Evolutionary conservation across 768 basidiomycete genomes (phyloP), one percentile per base, ranked within the genome.

Genomic region (Mycena galericulata): DNA sequence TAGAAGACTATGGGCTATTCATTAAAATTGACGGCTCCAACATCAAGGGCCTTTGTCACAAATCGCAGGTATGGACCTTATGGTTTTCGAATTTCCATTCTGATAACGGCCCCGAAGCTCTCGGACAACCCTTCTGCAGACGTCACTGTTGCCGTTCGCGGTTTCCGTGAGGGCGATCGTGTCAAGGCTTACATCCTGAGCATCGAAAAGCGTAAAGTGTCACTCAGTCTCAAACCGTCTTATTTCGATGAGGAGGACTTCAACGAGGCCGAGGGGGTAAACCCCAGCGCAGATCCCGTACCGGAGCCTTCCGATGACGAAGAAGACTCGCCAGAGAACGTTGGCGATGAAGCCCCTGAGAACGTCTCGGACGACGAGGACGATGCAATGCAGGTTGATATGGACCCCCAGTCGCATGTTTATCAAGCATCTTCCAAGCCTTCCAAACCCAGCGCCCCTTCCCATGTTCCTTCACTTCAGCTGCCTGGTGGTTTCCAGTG

Each of bases 1-100:
- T 97, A 14, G 95, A 97, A 78, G 86, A 89, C 45, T 99, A 95
- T 71, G 97, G 97, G 17, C 83, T 98, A n/a, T 98, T 99, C 80
- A 88, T 99, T 64, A 88, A 91, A 75, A 92, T 99, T 40, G 88
- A 92, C n/a, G 92, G 88, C 20, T 91, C 94, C 0, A 93, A 91
- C 75, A 82, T 98, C 54, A 90, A 87, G 68, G 97, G 97, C 7
- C 85, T 99, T 14, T 99, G 97, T 78, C 97, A 99, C 78, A 96
- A 96, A 79, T 94, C 95, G 12, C 88, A 99, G 86, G 95, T 92
- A 73, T 58, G 84, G n/a, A 27, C 7, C 7, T 24, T 2, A 10
- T 65, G 22, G 15, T 76, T 30, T 43, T n/a, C 34, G 55, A 32
- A 36, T 26, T 34, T 32, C 20, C 22, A 45, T 58, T 20, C 49